phyloP scores from a whole-genome alignment of 176 grass and related monocot genomes.

The Pontederia paniculata region DNA sequence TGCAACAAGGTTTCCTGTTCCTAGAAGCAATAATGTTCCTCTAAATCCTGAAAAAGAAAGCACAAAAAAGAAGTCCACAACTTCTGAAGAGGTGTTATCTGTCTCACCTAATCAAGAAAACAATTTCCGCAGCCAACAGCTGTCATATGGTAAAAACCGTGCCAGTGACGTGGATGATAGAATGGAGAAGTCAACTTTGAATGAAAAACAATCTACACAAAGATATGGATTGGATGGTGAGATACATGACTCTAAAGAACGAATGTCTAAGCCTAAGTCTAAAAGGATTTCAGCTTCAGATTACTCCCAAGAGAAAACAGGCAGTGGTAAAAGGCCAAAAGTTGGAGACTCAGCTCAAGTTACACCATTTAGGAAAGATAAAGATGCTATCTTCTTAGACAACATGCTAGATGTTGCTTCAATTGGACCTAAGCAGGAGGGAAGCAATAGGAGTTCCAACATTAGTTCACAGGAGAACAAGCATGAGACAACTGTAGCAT shows the following conservation, averaged over 20 bases:
- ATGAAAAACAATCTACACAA: constrained; percentile 31
- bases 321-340: constrained; percentile 51
- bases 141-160: constrained; percentile 15
- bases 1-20: constrained; percentile 19
- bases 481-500: constrained; percentile 31
- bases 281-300: constrained; percentile 43
- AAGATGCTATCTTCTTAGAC: constrained; percentile 26
- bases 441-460: constrained; percentile 31
- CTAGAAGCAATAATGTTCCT: constrained; percentile 19
- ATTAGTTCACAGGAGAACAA: constrained; percentile 31
- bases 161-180: constrained; percentile 26
- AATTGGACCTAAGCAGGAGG: constrained; percentile 34
- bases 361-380: constrained; percentile 25
- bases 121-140: constrained; percentile 22
- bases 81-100: constrained; percentile 25
- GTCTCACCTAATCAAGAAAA: constrained; percentile 19
- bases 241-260: constrained; percentile 25
- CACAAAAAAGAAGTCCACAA: constrained; percentile 20
- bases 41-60: constrained; percentile 29
- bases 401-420: constrained; percentile 26
- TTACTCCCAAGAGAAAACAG: constrained; percentile 28
- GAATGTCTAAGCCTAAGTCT: constrained; percentile 32
- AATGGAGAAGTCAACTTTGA: constrained; percentile 26
- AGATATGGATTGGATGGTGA: constrained; percentile 38
- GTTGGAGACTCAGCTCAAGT: constrained; percentile 24